phyloP scores from a whole-genome alignment of 441 rosid genomes.

The Syzygium malaccense region DNA sequence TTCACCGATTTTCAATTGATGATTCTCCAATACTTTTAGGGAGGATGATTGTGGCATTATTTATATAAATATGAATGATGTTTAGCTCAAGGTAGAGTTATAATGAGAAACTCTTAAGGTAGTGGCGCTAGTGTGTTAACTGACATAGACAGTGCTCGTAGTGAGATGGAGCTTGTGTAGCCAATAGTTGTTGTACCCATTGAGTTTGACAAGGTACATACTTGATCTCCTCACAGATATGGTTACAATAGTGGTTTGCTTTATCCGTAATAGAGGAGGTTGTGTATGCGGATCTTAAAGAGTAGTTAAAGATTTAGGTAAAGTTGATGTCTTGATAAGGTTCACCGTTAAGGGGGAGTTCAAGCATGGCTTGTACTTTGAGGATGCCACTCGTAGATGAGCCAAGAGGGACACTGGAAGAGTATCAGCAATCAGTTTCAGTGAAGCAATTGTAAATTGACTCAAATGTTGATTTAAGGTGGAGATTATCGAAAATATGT shows the following conservation, averaged over 20 bases:
- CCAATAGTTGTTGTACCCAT: neutral
- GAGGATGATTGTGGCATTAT: neutral
- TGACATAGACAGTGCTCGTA: accelerated
- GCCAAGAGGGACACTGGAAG: neutral
- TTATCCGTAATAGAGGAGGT: neutral
- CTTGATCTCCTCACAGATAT: neutral
- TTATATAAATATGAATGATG: neutral
- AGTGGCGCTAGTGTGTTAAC: neutral
- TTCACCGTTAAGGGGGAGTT: neutral
- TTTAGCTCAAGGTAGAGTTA: neutral
- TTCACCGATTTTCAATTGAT: too few species aligned
- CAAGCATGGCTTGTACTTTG: neutral
- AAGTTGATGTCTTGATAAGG: neutral
- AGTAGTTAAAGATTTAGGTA: neutral
- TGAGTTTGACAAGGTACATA: neutral
- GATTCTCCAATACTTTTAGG: neutral
- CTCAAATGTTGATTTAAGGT: neutral
- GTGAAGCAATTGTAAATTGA: neutral
- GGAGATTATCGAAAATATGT: neutral
- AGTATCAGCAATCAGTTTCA: neutral
- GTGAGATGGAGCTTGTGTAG: neutral
- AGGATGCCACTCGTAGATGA: neutral
- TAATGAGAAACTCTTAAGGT: too few species aligned
- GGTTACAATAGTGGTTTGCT: neutral
- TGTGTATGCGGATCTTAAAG: neutral